phyloP scores from a whole-genome alignment of 768 basidiomycete genomes.

The Exidia glandulosa region DNA sequence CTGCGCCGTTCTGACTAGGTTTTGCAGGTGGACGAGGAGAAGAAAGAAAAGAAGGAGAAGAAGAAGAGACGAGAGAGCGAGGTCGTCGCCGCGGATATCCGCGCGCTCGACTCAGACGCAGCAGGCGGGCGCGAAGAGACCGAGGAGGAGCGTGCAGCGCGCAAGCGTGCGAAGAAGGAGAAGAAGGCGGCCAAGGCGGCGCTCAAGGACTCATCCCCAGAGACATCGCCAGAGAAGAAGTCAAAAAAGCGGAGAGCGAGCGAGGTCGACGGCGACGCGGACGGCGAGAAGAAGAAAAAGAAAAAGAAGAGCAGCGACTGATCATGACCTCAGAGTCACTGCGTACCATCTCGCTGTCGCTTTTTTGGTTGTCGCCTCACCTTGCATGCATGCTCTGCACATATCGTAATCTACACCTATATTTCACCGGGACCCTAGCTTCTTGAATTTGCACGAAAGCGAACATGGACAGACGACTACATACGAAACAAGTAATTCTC shows the following conservation, averaged over 20 bases:
- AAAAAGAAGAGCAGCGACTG: constrained; percentile 13
- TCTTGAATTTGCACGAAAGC: not conserved
- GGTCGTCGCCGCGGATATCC: constrained; percentile 20
- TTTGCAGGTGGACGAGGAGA: constrained; percentile 20
- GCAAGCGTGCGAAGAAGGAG: constrained; percentile 69
- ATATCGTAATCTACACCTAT: not conserved
- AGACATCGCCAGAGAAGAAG: constrained; percentile 15
- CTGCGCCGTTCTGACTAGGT: not conserved
- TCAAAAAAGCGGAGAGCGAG: constrained; percentile 25
- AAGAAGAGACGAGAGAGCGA: constrained; percentile 43
- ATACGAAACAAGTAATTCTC: too few species aligned
- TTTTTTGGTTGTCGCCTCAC: not conserved
- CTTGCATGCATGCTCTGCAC: not conserved
- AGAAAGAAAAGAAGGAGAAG: constrained; percentile 25
- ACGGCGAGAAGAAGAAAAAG: constrained; percentile 26
- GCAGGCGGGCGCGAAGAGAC: constrained; percentile 47
- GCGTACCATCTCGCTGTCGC: not conserved
- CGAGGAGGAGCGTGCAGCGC: constrained; percentile 51
- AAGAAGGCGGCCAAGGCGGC: constrained; percentile 67
- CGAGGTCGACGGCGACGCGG: constrained; percentile 14
- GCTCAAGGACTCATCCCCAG: constrained; percentile 14
- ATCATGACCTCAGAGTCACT: not conserved
- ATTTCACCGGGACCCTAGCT: too few species aligned
- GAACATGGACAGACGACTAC: not conserved
- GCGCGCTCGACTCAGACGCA: constrained; percentile 23